Evolutionary conservation across 2,329 filamentous ascomycete genomes (phyloP).

Genomic region (Verticillium albo-atrum): DNA sequence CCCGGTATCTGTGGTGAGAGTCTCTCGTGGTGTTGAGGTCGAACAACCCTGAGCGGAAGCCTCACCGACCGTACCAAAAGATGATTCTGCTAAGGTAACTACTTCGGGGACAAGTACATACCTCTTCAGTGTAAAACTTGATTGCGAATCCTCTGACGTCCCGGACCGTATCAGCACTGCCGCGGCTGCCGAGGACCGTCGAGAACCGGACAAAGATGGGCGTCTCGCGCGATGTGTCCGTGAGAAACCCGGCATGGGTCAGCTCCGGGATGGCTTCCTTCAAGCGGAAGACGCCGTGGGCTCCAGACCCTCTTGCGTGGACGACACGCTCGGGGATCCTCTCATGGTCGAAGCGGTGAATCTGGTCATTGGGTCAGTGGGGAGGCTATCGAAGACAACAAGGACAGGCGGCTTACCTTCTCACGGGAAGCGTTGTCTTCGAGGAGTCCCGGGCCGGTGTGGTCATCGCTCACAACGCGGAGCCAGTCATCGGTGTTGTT

Average conservation of each 20-base stretch:
- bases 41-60: no score
- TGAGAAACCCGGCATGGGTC: constrained; percentile 59
- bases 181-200: constrained; percentile 69
- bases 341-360: constrained; percentile 68
- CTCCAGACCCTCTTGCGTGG: constrained; percentile 56
- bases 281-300: constrained; percentile 42
- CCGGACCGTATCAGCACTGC: constrained; percentile 74
- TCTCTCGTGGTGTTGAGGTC: no score
- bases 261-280: constrained; percentile 58
- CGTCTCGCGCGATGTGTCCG: constrained; percentile 63
- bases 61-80: no score
- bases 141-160: constrained; percentile 77
- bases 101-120: no score
- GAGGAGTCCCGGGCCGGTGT: constrained; percentile 62
- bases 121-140: constrained; percentile 74
- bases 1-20: no score
- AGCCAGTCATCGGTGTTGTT: constrained; percentile 76
- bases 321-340: constrained; percentile 58
- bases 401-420: constrained; percentile 46
- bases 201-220: constrained; percentile 72
- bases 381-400: neutral
- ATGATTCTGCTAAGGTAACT: no score
- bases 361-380: constrained; percentile 35
- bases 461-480: constrained; percentile 54
- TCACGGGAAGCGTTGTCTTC: constrained; percentile 71